Evolutionary conservation across 2,329 filamentous ascomycete genomes (phyloP), one percentile per base, ranked within the genome.

Genomic region (Phialocephala sp.): DNA sequence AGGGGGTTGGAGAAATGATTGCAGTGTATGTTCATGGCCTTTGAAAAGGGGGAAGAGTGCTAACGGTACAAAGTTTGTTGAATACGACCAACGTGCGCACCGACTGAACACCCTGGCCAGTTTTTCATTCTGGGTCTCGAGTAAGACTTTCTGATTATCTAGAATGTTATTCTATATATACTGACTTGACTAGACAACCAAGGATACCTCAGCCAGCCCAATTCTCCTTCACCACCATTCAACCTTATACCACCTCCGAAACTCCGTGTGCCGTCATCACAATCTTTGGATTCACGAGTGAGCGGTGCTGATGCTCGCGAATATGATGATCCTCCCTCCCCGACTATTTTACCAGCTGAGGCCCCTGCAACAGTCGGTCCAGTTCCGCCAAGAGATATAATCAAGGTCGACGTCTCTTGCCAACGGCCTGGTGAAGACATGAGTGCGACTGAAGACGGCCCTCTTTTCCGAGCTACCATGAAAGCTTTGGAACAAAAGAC

Each of bases 401-500:
- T 95, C 68, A 97, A 92, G 76, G 89, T 98, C 15, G 95, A 98
- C 75, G 86, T 97, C n/a, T 86, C 89, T 47, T 94, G 92, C 73
- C 91, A 92, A 64, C 89, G 93, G 58, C 93, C 93, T 2, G 90
- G 88, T 39, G 94, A 97, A 67, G 94, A 97, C 79, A 88, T 93
- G 79, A 89, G 90, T 67, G 87, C 91, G 24, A 89, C 91, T 24
- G 95, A 98, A 72, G 95, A 99, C 79, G 95, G 95, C 0, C 95
- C 96, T 0, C 84, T 99, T 1, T 99, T 99, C 80, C 88, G 96
- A 68, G 96, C 95, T 20, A 98, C 95, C 0, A 96, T 99, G 84
- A 97, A 97, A 77, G 91, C 94, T 0, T 81, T 98, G 35, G 95
- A 99, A 78, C 94, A 97, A 76, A 98, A 97, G 82, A 99, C 94